Percentiles rank a stretch among this genome's conserved stretches.
phyloP scores from a whole-genome alignment of 1,139 yeast genomes.

The Lodderomyces orthopsilosis region DNA sequence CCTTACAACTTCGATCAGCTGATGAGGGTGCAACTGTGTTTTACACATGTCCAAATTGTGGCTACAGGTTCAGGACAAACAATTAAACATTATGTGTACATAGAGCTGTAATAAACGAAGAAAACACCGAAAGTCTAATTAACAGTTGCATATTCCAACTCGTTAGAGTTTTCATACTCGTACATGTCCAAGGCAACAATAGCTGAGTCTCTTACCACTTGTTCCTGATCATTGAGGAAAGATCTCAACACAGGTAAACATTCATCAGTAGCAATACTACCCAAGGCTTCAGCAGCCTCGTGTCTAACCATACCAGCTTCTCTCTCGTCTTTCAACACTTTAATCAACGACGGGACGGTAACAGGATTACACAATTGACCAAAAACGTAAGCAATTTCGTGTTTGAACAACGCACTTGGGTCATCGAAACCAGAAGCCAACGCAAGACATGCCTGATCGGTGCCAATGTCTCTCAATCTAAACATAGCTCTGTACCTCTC shows the following conservation, averaged over 20 bases:
- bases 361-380: conserved; percentile 96
- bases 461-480: conserved; percentile 90
- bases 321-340: conserved; percentile 67
- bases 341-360: conserved; percentile 82
- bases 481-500: conserved; percentile 98
- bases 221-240: conserved; percentile 76
- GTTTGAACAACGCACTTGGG: conserved; percentile 90
- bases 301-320: conserved; percentile 99
- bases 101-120: background rate
- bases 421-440: conserved; percentile 88
- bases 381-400: conserved; percentile 96
- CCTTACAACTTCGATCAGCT: conserved; percentile 93
- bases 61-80: conserved; percentile 90
- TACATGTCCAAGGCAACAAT: conserved; percentile 97
- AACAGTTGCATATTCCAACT: conserved; percentile 69
- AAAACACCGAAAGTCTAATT: background rate
- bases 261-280: conserved; percentile 95
- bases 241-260: conserved; percentile 83
- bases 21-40: conserved; percentile 98
- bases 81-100: conserved; percentile 38
- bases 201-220: conserved; percentile 94
- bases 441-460: conserved; percentile 89
- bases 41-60: conserved; percentile 92
- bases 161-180: conserved; percentile 86
- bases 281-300: conserved; percentile 98